Base-by-base conservation (phyloP, 306 rosid genomes). In the Castanea sativa region DNA sequence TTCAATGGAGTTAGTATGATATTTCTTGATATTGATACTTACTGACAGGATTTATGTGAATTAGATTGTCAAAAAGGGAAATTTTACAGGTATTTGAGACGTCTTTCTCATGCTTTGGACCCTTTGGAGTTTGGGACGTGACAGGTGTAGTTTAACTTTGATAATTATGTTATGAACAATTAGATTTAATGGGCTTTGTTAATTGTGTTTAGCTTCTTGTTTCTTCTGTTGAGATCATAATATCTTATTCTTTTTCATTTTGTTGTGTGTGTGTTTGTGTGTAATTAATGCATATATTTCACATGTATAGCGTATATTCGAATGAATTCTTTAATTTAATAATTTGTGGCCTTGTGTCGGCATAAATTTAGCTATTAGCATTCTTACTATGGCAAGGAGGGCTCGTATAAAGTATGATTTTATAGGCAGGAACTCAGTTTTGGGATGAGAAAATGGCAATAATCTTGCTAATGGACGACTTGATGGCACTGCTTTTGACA, bases 391-490 rank as follows among this genome's bases (percentile, higher is more conserved):
- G 43, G 74, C 73, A 85, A 70, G 79, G 73, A 77, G 73, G 32
- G 74, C 45, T 88, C 2, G 25, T 52, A 13, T n/a, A 30, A 23
- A 25, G 30, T 63, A 18, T 16, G 43, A 19, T 55, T 83, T 86
- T 82, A 49, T 68, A 92, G 99, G 99, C 98, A 49, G 99, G 99
- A 84, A 95, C 98, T 75, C 98, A 92, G 73, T 95, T 95, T 91
- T 95, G 99, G 99, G 98, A 95, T 58, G 98, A 92, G 85, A 90
- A 92, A 88, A 86, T 95, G 91, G 94, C 98, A 88, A 79, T 61
- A 93, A 86, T 76, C 96, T 92, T 68, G 93, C 94, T 55, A 79
- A 90, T 86, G 98, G 99, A 73, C 85, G 90, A 79, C 91, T 95
- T 57, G 93, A 92, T 85, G 97, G 99, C 73, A 78, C 87, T 59